Conservation (phyloP, 2,329 filamentous ascomycete species). For the Phialemonium atrogriseum region DNA sequence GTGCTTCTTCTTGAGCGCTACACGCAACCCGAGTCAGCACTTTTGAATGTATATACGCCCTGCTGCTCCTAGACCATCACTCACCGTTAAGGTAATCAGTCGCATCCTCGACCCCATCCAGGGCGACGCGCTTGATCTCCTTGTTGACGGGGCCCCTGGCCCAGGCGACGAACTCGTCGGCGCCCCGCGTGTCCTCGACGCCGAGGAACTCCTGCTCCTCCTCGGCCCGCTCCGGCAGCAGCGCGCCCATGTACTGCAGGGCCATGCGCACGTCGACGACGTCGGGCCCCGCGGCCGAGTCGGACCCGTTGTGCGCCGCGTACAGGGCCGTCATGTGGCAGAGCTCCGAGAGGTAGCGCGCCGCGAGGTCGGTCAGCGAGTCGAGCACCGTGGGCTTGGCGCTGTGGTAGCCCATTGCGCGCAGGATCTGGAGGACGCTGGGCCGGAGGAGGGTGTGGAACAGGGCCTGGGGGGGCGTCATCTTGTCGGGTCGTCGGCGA, state of each 20-base stretch:
- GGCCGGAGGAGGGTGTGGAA: slow-evolving; percentile 77
- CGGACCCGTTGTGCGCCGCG: slow-evolving; percentile 58
- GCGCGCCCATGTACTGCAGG: slow-evolving; percentile 68
- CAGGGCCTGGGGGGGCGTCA: slow-evolving; percentile 38
- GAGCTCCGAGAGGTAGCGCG: slow-evolving; percentile 69
- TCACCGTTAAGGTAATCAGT: slow-evolving; percentile 63
- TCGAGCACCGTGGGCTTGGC: slow-evolving; percentile 77
- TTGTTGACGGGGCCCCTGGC: slow-evolving; percentile 63
- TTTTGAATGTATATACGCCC: too few relatives aligned
- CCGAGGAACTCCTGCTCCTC: slow-evolving; percentile 61
- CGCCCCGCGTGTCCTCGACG: slow-evolving; percentile 69
- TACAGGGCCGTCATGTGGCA: slow-evolving; percentile 65
- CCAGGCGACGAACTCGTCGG: slow-evolving; percentile 75
- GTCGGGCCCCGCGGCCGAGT: slow-evolving; percentile 51
- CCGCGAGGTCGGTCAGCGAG: slow-evolving; percentile 77
- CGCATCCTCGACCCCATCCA: slow-evolving; percentile 55
- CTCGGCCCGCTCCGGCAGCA: slow-evolving; percentile 59
- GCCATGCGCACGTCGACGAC: slow-evolving; percentile 80
- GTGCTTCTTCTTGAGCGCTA: slow-evolving; percentile 84
- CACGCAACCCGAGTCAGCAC: too few relatives aligned
- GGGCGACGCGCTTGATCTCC: slow-evolving; percentile 75
- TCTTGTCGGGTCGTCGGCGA: slow-evolving; percentile 15
- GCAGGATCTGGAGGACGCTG: slow-evolving; percentile 81
- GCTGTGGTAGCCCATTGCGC: slow-evolving; percentile 81
- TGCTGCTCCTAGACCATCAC: slow-evolving; percentile 11